These are phyloP conservation scores for Fusarium euwallaceae DNA, from an alignment of 2,329 filamentous ascomycete species.

Conservation along the genomic window DNA sequence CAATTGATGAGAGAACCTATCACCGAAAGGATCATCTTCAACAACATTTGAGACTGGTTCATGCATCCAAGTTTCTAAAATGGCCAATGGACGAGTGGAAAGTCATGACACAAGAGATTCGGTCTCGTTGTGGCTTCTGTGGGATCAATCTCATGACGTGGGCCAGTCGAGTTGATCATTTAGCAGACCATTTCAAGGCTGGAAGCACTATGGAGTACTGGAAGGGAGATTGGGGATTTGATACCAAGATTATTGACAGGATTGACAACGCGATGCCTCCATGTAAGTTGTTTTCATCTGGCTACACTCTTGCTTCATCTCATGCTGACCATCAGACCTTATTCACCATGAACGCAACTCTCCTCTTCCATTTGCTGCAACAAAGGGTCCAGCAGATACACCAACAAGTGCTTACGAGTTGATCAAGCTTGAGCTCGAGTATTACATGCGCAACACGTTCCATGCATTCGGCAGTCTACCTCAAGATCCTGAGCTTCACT, in stretches of 20 bases:
- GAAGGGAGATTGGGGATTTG: slow-evolving; percentile 61
- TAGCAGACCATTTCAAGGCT: slow-evolving; percentile 58
- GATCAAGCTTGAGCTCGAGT: slow-evolving; percentile 36
- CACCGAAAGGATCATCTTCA: slow-evolving; percentile 59
- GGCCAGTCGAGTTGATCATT: slow-evolving; percentile 52
- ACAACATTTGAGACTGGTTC: slow-evolving; percentile 57
- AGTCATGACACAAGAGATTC: slow-evolving; percentile 51
- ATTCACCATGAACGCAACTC: slow-evolving; percentile 40
- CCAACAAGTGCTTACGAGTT: slow-evolving; percentile 38
- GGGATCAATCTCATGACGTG: slow-evolving; percentile 53
- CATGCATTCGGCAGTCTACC: slow-evolving; percentile 20
- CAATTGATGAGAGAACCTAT: slow-evolving; percentile 58
- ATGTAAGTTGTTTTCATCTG: slow-evolving; percentile 45
- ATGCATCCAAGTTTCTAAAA: slow-evolving; percentile 54
- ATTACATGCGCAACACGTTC: slow-evolving; percentile 32
- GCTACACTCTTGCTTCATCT: fast-evolving
- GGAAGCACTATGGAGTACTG: slow-evolving; percentile 58
- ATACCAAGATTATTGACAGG: slow-evolving; percentile 52
- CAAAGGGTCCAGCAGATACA: slow-evolving; percentile 37
- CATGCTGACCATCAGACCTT: slow-evolving; percentile 30
- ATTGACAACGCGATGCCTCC: slow-evolving; percentile 60
- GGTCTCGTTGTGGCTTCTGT: slow-evolving; percentile 59
- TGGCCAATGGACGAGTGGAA: slow-evolving; percentile 53
- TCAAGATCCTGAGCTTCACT: slow-evolving; percentile 28
- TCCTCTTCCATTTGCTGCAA: slow-evolving; percentile 35